Conservation (phyloP, 139 green algal species). For the Tetraselmis chui region DNA sequence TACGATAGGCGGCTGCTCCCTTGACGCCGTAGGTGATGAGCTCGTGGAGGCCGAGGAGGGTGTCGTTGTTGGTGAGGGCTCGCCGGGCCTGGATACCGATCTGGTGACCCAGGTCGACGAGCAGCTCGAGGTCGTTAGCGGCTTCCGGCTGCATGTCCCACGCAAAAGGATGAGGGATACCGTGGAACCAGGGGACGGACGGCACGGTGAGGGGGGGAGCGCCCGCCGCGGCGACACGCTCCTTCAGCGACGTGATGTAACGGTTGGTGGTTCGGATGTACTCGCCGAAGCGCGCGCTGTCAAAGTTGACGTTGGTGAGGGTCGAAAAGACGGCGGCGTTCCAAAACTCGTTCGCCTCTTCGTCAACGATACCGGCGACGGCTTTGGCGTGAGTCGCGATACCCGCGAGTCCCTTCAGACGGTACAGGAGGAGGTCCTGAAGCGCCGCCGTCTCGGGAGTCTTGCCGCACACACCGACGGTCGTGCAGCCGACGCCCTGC, state of each 20-base stretch:
- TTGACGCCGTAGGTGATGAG: slow-evolving; percentile 55
- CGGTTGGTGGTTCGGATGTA: slow-evolving; percentile 10
- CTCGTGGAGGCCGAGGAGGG: slow-evolving; percentile 58
- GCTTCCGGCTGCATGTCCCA: slow-evolving; percentile 17
- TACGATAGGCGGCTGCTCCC: slow-evolving; percentile 45
- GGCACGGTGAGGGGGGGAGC: background rate
- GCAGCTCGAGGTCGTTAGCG: slow-evolving; percentile 3
- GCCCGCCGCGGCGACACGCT: slow-evolving; percentile 20
- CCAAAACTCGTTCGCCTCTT: slow-evolving; percentile 39
- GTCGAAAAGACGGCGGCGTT: slow-evolving; percentile 46
- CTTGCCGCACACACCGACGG: slow-evolving; percentile 57
- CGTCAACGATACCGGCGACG: slow-evolving; percentile 16
- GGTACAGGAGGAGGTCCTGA: slow-evolving; percentile 55
- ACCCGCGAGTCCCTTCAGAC: slow-evolving; percentile 18
- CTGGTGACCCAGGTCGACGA: slow-evolving; percentile 13
- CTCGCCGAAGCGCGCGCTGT: slow-evolving; percentile 30
- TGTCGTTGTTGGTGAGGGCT: slow-evolving; percentile 14
- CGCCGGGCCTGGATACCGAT: background rate
- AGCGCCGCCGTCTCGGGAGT: slow-evolving; percentile 48
- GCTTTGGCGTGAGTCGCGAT: background rate
- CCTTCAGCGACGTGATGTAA: slow-evolving; percentile 14
- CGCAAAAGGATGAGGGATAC: slow-evolving; percentile 33
- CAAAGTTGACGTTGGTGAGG: slow-evolving; percentile 71
- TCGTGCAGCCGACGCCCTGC: slow-evolving; percentile 46
- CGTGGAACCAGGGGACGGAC: slow-evolving; percentile 23